A percentile compares a stretch with the other conserved stretches of the same genome.
phyloP scores from a whole-genome alignment of 495 filamentous ascomycete genomes.

The Podospora pseudoanserina region DNA sequence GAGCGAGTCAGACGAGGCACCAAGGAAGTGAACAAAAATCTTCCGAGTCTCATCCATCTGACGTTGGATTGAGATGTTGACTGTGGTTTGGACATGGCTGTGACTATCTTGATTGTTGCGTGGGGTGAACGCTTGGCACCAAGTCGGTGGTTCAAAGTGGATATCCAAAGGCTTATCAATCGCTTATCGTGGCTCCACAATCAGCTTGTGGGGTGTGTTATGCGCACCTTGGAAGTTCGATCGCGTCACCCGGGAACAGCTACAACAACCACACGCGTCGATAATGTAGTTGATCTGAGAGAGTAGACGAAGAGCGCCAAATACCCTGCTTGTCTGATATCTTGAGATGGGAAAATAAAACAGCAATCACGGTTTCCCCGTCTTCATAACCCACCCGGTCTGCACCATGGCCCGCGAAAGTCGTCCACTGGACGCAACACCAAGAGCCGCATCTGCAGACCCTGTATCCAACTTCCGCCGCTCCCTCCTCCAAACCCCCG shows the following conservation, averaged over 20 bases:
- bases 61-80: background rate
- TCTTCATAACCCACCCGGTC: background rate
- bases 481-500: slow-evolving; percentile 28
- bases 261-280: background rate
- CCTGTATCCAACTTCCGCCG: slow-evolving; percentile 25
- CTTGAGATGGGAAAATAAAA: background rate
- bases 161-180: background rate
- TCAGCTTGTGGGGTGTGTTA: background rate
- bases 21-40: no score
- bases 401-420: slow-evolving; percentile 28
- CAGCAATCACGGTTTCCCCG: background rate
- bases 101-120: background rate
- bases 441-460: slow-evolving; percentile 35
- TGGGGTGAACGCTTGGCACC: background rate
- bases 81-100: background rate
- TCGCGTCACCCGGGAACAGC: background rate
- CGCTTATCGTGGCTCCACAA: background rate
- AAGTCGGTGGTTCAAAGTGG: background rate
- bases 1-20: background rate
- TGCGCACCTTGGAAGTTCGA: background rate
- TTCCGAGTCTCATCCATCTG: background rate
- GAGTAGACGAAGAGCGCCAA: background rate
- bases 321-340: background rate
- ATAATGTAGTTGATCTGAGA: background rate
- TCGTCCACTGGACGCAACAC: slow-evolving; percentile 29